Conservation (phyloP, 2,329 filamentous ascomycete genomes). For the Ascosphaera apis region DNA sequence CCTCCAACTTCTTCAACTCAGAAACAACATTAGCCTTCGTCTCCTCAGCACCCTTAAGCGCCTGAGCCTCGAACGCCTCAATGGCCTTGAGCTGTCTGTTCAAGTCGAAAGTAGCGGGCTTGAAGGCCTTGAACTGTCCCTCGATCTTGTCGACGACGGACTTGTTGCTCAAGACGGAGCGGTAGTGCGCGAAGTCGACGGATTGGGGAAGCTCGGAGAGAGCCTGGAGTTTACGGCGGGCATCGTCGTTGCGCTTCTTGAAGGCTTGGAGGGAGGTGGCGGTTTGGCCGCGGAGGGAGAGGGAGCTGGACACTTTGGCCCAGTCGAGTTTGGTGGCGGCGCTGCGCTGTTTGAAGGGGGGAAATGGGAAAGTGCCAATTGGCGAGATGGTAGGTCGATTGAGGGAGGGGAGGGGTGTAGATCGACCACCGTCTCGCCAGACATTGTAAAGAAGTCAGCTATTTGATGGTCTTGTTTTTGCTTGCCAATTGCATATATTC, state of each 20-base stretch:
- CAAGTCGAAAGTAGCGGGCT: constrained; percentile 84
- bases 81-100: constrained; percentile 90
- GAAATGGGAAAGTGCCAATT: too few relatives aligned
- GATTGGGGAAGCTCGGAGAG: constrained; percentile 66
- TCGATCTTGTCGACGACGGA: constrained; percentile 91
- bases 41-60: constrained; percentile 85
- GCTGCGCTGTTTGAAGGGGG: too few relatives aligned
- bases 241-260: constrained; percentile 99
- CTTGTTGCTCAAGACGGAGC: constrained; percentile 81
- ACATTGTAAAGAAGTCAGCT: too few relatives aligned
- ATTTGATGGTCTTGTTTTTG: too few relatives aligned
- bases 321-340: constrained; percentile 99
- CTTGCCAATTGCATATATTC: too few relatives aligned
- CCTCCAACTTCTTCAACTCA: constrained; percentile 80
- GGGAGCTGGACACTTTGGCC: constrained; percentile 79
- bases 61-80: constrained; percentile 92
- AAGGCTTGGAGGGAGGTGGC: constrained; percentile 77
- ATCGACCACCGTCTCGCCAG: too few relatives aligned
- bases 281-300: constrained; percentile 90
- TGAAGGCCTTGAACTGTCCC: constrained; percentile 78
- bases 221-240: constrained; percentile 70
- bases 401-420: too few relatives aligned
- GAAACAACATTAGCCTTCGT: constrained; percentile 92
- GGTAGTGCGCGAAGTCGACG: constrained; percentile 89
- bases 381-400: too few relatives aligned